Conservation (phyloP, 2,329 filamentous ascomycete species). For the Venturia aucupariae region DNA sequence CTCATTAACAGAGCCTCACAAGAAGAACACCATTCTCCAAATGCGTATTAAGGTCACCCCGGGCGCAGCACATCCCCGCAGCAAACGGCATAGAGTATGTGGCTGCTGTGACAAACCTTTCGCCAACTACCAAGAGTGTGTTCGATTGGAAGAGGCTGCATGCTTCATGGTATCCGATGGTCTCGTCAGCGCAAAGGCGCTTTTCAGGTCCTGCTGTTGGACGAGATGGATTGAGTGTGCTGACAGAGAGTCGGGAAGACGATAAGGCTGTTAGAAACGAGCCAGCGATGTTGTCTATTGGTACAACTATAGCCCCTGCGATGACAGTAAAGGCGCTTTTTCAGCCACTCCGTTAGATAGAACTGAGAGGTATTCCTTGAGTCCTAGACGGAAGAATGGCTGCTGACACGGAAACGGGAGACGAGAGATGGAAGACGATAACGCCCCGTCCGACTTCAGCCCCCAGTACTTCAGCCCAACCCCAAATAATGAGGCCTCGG, state of each 20-base stretch:
- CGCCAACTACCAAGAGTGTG: neutral
- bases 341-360: neutral
- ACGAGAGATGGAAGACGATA: no score
- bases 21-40: constrained; percentile 1
- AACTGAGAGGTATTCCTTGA: neutral
- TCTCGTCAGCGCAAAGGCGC: neutral
- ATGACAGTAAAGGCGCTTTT: neutral
- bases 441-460: no score
- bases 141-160: neutral
- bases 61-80: neutral
- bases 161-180: neutral
- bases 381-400: neutral
- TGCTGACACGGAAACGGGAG: neutral
- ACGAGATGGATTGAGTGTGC: neutral
- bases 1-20: neutral
- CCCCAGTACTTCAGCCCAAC: no score
- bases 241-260: neutral
- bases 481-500: no score
- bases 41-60: neutral
- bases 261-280: neutral
- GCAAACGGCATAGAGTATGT: neutral
- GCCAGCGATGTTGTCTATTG: neutral
- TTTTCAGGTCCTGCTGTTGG: neutral
- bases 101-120: neutral
- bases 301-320: neutral